Base-by-base conservation (phyloP, 2,329 filamentous ascomycete genomes). In the Aspergillus versicolor region DNA sequence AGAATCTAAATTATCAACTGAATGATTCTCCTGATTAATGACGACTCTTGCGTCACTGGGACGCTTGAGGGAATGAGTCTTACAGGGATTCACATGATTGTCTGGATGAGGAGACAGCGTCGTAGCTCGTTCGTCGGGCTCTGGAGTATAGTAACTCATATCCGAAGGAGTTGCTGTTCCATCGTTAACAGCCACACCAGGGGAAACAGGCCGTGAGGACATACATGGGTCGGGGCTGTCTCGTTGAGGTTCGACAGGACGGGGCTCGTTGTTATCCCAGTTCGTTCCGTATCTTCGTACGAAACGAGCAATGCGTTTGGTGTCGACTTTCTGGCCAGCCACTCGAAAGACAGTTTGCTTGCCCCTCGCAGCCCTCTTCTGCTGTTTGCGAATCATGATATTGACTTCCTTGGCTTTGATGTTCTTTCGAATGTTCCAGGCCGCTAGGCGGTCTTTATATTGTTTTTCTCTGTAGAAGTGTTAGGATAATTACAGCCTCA, bases 331-430 rank as follows among this genome's bases (percentile, higher is more conserved):
- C 34, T 73, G 70, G 2, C 71, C 71, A 22, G 63, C 67, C 11
- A 72, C 66, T 5, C 71, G 68, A 48, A 74, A 73, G 8, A 70
- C 71, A 4, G 71, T 73, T 57, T 69, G 67, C 53, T 74, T 74
- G 60, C 71, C 71, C n/a, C 63, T 67, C 46, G 71, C 70, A 45
- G 71, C 71, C 12, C 71, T 71, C 54, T 73, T 73, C 52, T 72
- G 65, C 56, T 74, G 69, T 47, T 74, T 74, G 49, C 70, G 71
- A 27, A 73, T 65, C 71, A 74, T 73, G 41, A 74, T 54, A 41
- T 73, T 69, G 40, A 72, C 70, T 57, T 74, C 70, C 55, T 70
- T 71, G 46, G 70, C 68, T 60, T 74, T 74, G 61, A 74, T 73
- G 49, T 74, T 74, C 44, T 74, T 74, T 27, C 71, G 70, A 42